Base-by-base conservation (phyloP, 1,139 yeast species). In the Sugiyamaella japonica region DNA sequence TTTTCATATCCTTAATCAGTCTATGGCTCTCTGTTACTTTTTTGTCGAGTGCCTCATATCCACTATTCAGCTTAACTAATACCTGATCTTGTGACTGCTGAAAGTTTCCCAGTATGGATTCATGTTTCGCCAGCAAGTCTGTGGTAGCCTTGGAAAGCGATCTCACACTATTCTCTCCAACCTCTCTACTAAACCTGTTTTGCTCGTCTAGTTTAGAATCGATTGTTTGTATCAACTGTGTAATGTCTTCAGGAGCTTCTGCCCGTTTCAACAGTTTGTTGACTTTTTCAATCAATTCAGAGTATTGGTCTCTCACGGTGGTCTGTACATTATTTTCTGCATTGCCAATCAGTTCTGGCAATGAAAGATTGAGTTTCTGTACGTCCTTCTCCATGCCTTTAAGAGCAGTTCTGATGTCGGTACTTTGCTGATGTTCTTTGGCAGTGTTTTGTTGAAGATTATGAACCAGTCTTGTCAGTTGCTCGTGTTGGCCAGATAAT, bases 151-250 rank as follows among this genome's bases (percentile, higher is more conserved):
- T 38, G 7, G 45, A 38, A 12, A 48, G 25, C 8, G 45, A 38
- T 5, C 38, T 23, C 10, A 29, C 16, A n/a, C 17, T 39, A 10
- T 38, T 40, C 17, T 13, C 51, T 16, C 17, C 29, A 39, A 16
- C 7, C 17, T 38, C 38, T 9, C 5, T 15, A 7, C 25, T 20
- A 20, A 20, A 6, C 25, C 1, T 15, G 23, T 10, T 10, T 2
- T 48, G 43, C 16, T 48, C 17, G 13, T 13, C 51, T 15, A 37
- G 43, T 29, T 48, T 38, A 3, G 49, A 36, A 36, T 36, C 49
- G 3, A 45, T 13, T 20, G 9, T 17, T 48, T 48, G 15, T 5
- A 36, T 29, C n/a, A 39, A 45, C 1, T 29, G 9, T 3, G 28
- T 20, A n/a, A 38, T 44, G 16, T 25, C 6, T 7, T 38, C 12